Percentiles rank a stretch among this genome's conserved stretches.
phyloP scores from a whole-genome alignment of 768 basidiomycete species.

The Tulasnella sp. region DNA sequence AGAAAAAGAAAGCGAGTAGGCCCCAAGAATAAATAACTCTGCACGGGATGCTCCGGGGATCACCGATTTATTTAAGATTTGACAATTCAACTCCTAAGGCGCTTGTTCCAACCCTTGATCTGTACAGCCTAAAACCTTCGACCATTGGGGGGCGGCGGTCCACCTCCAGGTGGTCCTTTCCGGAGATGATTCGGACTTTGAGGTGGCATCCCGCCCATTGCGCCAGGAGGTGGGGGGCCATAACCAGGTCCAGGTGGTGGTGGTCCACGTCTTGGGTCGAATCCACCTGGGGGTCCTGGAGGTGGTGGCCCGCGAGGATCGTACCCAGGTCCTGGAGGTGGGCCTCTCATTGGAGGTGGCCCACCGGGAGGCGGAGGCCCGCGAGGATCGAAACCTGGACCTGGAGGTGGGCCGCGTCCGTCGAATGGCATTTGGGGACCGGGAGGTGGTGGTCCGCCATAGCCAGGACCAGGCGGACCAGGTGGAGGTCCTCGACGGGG shows the following conservation, averaged over 20 bases:
- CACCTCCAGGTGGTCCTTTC: constrained; percentile 17
- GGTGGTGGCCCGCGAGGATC: constrained; percentile 23
- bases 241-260: constrained; percentile 12
- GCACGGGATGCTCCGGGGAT: neutral
- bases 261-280: constrained; percentile 20
- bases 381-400: constrained; percentile 17
- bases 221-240: neutral
- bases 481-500: constrained; percentile 35
- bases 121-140: neutral
- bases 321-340: constrained; percentile 26
- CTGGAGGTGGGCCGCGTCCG: constrained; percentile 18
- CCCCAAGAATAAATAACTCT: neutral
- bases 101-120: neutral
- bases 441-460: constrained; percentile 19
- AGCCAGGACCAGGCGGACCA: constrained; percentile 35
- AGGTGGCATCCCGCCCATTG: constrained; percentile 1
- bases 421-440: constrained; percentile 8
- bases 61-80: neutral
- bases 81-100: constrained; percentile 3
- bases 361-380: neutral
- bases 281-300: constrained; percentile 20
- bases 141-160: constrained; percentile 16
- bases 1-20: neutral
- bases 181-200: constrained; percentile 3
- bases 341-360: constrained; percentile 17